A percentile compares a stretch with the other conserved stretches of the same genome.
phyloP scores from a whole-genome alignment of 2,329 filamentous ascomycete genomes.

The Capronia americana region DNA sequence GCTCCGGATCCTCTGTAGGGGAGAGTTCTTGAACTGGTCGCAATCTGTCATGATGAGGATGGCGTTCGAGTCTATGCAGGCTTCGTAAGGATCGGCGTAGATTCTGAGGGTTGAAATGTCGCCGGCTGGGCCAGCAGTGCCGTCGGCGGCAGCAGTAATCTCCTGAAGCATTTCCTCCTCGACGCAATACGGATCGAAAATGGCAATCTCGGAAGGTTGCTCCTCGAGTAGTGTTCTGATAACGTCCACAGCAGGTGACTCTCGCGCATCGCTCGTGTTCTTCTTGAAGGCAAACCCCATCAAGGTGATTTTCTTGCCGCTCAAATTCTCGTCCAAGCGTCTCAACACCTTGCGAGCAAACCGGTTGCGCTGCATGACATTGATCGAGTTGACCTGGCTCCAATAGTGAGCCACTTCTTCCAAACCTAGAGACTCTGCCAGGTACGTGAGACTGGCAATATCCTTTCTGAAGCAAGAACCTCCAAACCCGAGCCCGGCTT shows the following conservation, averaged over 20 bases:
- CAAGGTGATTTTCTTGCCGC: conserved; percentile 73
- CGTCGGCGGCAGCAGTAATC: conserved; percentile 39
- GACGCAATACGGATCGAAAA: conserved; percentile 68
- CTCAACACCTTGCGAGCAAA: conserved; percentile 71
- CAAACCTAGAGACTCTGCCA: conserved; percentile 72
- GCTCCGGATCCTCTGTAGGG: conserved; percentile 8
- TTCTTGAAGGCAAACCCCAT: conserved; percentile 83
- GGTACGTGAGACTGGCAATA: conserved; percentile 73
- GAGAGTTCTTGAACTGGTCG: conserved; percentile 56
- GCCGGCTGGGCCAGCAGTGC: conserved; percentile 13
- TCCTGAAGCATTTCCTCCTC: conserved; percentile 50
- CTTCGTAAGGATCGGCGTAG: conserved; percentile 51
- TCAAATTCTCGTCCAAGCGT: conserved; percentile 69
- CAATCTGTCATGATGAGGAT: conserved; percentile 61
- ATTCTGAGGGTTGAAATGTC: conserved; percentile 46
- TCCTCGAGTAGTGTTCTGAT: conserved; percentile 71
- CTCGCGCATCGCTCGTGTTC: conserved; percentile 76
- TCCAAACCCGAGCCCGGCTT: conserved; percentile 77
- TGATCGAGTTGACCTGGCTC: conserved; percentile 75
- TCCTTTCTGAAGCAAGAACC: conserved; percentile 85
- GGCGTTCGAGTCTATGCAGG: conserved; percentile 55
- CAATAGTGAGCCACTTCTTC: conserved; percentile 78
- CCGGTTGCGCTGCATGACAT: conserved; percentile 74
- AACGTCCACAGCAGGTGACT: conserved; percentile 72
- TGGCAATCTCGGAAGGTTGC: conserved; percentile 66